These are phyloP conservation scores for Ambrosia artemisiifolia DNA, from an alignment of 129 eudicot genomes.

Conservation along the genomic window DNA sequence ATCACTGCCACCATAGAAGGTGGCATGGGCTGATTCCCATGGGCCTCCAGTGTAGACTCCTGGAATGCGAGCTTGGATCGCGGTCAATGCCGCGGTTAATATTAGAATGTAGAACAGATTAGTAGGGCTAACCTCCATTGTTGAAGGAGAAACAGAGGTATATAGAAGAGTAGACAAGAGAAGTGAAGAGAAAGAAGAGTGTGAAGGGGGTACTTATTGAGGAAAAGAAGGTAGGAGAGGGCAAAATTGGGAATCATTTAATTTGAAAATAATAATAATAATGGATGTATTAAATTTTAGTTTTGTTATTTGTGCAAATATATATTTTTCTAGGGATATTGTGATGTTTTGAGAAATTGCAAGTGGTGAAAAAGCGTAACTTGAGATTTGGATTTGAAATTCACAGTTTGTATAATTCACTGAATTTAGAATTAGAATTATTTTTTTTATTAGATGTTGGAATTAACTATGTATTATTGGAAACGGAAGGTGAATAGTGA, in stretches of 20 bases:
- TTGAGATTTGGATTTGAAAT: no score
- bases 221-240: background rate
- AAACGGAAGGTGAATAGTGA: no score
- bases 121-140: background rate
- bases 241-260: background rate
- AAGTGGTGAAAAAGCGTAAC: no score
- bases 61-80: conserved; percentile 29
- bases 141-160: conserved; percentile 6
- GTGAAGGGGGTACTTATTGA: conserved; percentile 31
- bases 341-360: no score
- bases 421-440: no score
- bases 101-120: background rate
- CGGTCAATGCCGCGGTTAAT: conserved; percentile 2
- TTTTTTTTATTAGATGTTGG: no score
- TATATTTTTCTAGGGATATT: no score
- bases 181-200: conserved; percentile 25
- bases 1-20: conserved; percentile 52
- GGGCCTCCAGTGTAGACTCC: conserved; percentile 40
- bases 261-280: no score
- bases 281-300: no score
- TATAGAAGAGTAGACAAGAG: background rate
- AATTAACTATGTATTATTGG: no score
- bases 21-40: conserved; percentile 51
- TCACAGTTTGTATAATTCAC: no score
- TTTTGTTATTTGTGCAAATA: no score